Evolutionary conservation across 139 green algal genomes (phyloP), one percentile per base, ranked within the genome.

Genomic region (Haematococcus lacustris): DNA sequence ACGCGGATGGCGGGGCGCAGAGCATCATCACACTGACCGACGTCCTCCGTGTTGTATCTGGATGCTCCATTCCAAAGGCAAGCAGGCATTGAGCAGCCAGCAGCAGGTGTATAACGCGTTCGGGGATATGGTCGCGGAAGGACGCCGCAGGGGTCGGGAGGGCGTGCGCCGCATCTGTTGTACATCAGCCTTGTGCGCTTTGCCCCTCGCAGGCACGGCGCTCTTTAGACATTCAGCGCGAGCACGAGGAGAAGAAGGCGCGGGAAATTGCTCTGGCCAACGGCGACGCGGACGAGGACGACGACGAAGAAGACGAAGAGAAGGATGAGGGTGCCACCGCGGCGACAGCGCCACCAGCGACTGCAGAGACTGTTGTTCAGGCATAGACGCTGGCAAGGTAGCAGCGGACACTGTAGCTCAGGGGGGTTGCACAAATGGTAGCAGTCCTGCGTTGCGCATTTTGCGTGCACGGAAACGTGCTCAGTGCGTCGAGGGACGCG

Each of bases 21-120:
- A 67, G 40, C 61, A 84, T 86, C 74, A 76, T 88, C 43, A 88
- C 82, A 0, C 79, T 88, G 41, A 86, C 82, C n/a, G 82, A 88
- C 69, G 60, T 88, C 71, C 78, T 87, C 66, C 69, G 69, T 53
- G 74, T 72, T 4, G 67, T 72, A 7, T 63, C 40, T 2, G 67
- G 67, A 3, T 72, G 67, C 67, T 72, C 67, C 30, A 35, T 72
- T 21, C 67, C 67, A n/a, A 72, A 72, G 67, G 66, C 61, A 25
- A 38, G 66, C 9, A 64, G 26, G 17, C 9, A 17, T 28, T 9
- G 17, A 28, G 43, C 43, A 53, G 9, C 9, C 43, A 53, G 43
- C 43, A 17, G 9, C n/a, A n/a, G n/a, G n/a, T n/a, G n/a, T n/a
- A n/a, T n/a, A n/a, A n/a, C 43, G 17, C 43, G 43, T 53, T 9